These are phyloP conservation scores for Colletotrichum graminicola DNA, from an alignment of 2,329 filamentous ascomycete species.

Conservation along the genomic window DNA sequence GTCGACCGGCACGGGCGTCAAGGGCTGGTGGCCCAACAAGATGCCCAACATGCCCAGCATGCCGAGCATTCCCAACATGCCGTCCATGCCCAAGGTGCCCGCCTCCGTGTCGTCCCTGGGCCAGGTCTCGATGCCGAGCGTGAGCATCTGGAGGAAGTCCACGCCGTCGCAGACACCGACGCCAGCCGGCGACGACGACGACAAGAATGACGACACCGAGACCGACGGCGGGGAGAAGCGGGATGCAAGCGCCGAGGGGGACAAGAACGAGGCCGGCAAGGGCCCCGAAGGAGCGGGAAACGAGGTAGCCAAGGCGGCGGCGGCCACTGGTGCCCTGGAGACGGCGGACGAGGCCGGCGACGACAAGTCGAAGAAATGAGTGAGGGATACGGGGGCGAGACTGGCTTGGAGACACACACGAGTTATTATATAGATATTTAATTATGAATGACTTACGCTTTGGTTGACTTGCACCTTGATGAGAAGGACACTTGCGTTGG, in stretches of 20 bases:
- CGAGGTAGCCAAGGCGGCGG: not conserved
- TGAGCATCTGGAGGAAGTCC: slow-evolving; percentile 50
- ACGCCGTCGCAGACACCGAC: slow-evolving; percentile 27
- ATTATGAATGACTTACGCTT: not conserved
- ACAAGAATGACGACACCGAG: not conserved
- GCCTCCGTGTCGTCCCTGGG: slow-evolving; percentile 48
- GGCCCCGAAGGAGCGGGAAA: not conserved
- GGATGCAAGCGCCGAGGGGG: not conserved
- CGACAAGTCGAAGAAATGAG: slow-evolving; percentile 2
- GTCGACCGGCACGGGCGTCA: slow-evolving; percentile 60
- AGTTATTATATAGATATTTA: not conserved
- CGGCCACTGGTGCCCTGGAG: slow-evolving; percentile 2
- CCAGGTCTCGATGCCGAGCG: slow-evolving; percentile 49
- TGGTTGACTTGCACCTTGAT: not conserved
- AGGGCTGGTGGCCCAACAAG: slow-evolving; percentile 62
- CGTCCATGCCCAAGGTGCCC: slow-evolving; percentile 48
- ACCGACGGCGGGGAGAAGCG: not conserved
- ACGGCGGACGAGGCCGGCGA: not conserved
- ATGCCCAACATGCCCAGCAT: slow-evolving; percentile 53
- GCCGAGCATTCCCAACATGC: slow-evolving; percentile 51
- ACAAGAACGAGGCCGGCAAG: not conserved
- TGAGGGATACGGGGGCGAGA: not conserved
- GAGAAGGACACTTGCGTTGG: too few relatives aligned
- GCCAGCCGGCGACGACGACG: not conserved
- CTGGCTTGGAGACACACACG: not conserved